Evolutionary conservation across 2,329 filamentous ascomycete species (phyloP).

Genomic region (Fusarium musae): DNA sequence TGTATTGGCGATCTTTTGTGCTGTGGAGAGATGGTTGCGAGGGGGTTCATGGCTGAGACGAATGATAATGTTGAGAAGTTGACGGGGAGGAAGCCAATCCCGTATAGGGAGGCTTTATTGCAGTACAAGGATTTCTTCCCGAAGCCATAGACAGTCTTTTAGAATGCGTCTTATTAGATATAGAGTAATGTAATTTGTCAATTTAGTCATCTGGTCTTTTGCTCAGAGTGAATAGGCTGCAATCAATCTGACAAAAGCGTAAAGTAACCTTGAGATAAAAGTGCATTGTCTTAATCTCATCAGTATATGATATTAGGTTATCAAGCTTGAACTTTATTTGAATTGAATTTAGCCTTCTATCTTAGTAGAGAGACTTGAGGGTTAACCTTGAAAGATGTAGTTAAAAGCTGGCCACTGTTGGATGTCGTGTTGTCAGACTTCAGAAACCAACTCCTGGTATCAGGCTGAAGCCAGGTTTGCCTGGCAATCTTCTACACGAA

Average conservation of each 20-base stretch:
- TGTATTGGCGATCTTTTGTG: conserved; percentile 41
- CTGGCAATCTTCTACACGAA: rapidly evolving
- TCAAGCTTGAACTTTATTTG: rapidly evolving
- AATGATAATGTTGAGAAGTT: conserved; percentile 41
- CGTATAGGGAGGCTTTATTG: conserved; percentile 32
- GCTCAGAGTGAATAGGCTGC: not conserved
- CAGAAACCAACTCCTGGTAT: not conserved
- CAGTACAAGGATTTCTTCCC: conserved; percentile 41
- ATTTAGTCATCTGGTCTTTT: not conserved
- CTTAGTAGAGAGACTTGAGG: rapidly evolving
- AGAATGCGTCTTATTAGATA: not conserved
- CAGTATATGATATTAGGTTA: rapidly evolving
- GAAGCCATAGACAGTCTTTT: not conserved
- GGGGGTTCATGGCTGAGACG: conserved; percentile 28
- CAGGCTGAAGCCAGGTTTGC: rapidly evolving
- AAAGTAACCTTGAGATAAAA: not conserved
- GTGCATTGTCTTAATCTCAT: rapidly evolving
- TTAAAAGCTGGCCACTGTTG: not conserved
- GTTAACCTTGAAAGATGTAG: not conserved
- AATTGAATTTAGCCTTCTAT: not conserved
- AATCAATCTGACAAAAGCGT: not conserved
- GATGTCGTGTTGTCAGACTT: not conserved
- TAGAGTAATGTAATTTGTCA: not conserved
- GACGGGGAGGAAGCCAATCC: conserved; percentile 33
- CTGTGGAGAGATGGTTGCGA: conserved; percentile 41